Conservation (phyloP, 495 filamentous ascomycete genomes). For the Hyphodiscus hymeniophilus region DNA sequence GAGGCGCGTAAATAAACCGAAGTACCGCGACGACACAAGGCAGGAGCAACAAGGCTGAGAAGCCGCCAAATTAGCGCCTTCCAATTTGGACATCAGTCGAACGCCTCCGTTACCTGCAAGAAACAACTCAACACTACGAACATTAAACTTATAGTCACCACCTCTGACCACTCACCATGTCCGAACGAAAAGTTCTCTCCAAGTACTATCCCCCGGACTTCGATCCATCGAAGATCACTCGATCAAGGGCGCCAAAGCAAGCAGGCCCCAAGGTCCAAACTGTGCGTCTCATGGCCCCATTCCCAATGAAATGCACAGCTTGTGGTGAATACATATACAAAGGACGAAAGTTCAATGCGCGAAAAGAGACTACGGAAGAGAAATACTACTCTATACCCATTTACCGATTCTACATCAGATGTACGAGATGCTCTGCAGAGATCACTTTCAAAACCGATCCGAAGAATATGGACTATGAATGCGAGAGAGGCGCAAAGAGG, state of each 20-base stretch:
- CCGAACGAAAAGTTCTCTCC: conserved; percentile 80
- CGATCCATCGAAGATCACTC: conserved; percentile 77
- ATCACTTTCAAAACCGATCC: conserved; percentile 96
- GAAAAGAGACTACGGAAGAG: conserved; percentile 90
- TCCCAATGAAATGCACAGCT: conserved; percentile 81
- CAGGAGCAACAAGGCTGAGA: background rate
- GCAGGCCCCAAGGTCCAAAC: conserved; percentile 75
- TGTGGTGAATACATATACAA: conserved; percentile 98
- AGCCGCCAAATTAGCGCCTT: too few species aligned
- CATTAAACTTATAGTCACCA: too few species aligned
- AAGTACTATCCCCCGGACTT: conserved; percentile 97
- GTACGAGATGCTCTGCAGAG: conserved; percentile 80
- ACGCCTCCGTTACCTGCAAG: too few species aligned
- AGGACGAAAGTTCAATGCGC: conserved; percentile 93
- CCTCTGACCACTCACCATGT: conserved; percentile 59
- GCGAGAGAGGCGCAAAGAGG: conserved; percentile 78
- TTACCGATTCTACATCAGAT: conserved; percentile 91
- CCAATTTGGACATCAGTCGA: too few species aligned
- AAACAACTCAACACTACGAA: too few species aligned
- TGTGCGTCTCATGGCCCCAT: conserved; percentile 96
- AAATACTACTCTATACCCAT: conserved; percentile 85
- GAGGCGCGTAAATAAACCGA: conserved; percentile 8
- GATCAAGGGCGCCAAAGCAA: conserved; percentile 59
- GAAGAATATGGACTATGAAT: conserved; percentile 86
- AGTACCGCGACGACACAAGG: background rate